These are phyloP conservation scores for Sanghuangporus weigelae DNA, from an alignment of 1,284 basidiomycete genomes.

Conservation along the genomic window DNA sequence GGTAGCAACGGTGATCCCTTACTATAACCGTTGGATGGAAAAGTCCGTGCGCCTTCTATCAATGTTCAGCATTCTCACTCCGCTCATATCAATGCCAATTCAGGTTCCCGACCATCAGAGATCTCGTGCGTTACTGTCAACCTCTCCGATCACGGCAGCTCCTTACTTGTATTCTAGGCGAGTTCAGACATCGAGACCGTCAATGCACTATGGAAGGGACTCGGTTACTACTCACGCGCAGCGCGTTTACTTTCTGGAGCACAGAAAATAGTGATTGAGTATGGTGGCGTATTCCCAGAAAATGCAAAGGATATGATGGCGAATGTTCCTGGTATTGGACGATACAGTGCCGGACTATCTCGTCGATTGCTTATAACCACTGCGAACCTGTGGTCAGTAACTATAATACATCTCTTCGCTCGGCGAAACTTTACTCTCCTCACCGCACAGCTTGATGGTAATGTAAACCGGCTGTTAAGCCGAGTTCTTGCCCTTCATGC, in stretches of 20 bases:
- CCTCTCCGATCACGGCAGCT: neutral
- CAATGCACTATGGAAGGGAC: conserved; percentile 83
- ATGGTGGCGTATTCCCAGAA: conserved; percentile 69
- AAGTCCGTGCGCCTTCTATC: conserved; percentile 41
- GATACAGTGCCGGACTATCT: conserved; percentile 88
- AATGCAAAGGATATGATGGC: conserved; percentile 80
- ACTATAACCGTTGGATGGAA: conserved; percentile 82
- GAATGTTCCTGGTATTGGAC: conserved; percentile 84
- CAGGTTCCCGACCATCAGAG: conserved; percentile 82
- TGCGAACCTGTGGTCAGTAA: conserved; percentile 71
- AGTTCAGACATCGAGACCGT: conserved; percentile 77
- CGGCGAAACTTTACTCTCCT: neutral
- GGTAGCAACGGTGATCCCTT: conserved; percentile 84
- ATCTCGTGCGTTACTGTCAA: conserved; percentile 48
- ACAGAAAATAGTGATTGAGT: conserved; percentile 65
- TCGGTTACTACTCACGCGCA: conserved; percentile 91
- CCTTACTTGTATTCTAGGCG: conserved; percentile 38
- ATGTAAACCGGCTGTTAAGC: conserved; percentile 80
- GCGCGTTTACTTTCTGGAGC: conserved; percentile 75
- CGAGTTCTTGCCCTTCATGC: conserved; percentile 80
- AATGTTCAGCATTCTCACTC: conserved; percentile 7
- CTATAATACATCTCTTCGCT: neutral
- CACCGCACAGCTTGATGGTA: conserved; percentile 76
- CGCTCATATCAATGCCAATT: conserved; percentile 5
- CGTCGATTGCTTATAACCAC: conserved; percentile 85